phyloP scores from a whole-genome alignment of 345 rosid genomes.

The Bruguiera gymnorhiza region DNA sequence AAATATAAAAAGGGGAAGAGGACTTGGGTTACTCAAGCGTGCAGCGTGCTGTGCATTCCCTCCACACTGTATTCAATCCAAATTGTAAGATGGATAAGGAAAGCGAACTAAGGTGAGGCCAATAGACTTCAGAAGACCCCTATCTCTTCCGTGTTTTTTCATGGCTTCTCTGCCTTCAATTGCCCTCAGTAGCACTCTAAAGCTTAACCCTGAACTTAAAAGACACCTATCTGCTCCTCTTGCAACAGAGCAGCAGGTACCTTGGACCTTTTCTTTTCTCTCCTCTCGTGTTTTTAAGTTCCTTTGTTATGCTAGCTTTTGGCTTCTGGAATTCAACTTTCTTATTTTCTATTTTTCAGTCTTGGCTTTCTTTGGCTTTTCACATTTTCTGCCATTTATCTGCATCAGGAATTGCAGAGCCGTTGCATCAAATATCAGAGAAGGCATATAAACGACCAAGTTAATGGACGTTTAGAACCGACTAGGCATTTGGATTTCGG shows the following conservation, averaged over 20 bases:
- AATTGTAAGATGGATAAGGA: too few species aligned
- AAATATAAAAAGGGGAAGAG: too few species aligned
- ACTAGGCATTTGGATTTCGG: slow-evolving; percentile 22
- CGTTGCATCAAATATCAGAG: slow-evolving; percentile 27
- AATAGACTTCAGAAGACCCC: background rate
- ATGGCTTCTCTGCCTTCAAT: slow-evolving; percentile 51
- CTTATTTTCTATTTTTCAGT: background rate
- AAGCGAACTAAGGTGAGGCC: background rate
- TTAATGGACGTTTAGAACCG: slow-evolving; percentile 27
- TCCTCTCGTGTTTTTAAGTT: background rate
- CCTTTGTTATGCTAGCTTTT: background rate
- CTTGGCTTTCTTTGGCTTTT: background rate
- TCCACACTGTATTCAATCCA: background rate
- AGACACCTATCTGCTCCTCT: slow-evolving; percentile 23
- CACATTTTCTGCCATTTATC: slow-evolving; percentile 13
- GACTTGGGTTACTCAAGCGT: too few species aligned
- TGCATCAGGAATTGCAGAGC: slow-evolving; percentile 24
- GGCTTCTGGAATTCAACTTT: background rate
- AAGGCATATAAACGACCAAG: slow-evolving; percentile 18
- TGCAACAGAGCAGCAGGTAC: slow-evolving; percentile 36
- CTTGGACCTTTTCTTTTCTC: background rate
- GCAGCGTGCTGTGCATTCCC: background rate
- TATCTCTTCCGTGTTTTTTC: background rate
- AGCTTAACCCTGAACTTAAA: slow-evolving; percentile 31
- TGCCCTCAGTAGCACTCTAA: slow-evolving; percentile 21